Evolutionary conservation across 768 basidiomycete genomes (phyloP), one percentile per base, ranked within the genome.

Genomic region (Tricholoma sp.): DNA sequence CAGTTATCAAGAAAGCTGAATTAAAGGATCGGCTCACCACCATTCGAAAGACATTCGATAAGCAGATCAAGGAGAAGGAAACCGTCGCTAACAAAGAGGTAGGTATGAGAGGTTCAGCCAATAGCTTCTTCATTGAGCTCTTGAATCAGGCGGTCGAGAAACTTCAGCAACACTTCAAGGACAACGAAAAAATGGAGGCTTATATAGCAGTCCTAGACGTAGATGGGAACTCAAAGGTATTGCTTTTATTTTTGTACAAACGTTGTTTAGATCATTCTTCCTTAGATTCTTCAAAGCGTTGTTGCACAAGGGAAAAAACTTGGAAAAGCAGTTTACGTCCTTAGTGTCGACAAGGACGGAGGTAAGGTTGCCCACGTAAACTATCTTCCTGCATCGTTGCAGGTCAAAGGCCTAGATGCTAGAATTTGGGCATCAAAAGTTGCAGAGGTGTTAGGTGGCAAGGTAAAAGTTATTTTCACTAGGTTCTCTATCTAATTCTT

Each of bases 311-410:
- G 83, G n/a, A 92, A 85, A 73, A 86, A 89, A 64, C 77, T 94
- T 2, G 76, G 75, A 34, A 98, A 95, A 72, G 82, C 90, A 3
- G 79, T 91, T 17, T 98, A 98, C 70, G 82, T 98, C 13, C 89
- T 98, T 76, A 92, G 88, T 64, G 74, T 82, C 15, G 92, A 97
- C 62, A 54, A 64, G 1, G 82, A 83, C 54, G 78, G 76, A 42
- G 80, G 78, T 56, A 96, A 89, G 69, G 85, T 98, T 58, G 85
- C 87, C 11, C 95, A 98, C 67, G 86, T 86, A 56, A 98, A 98
- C 72, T 86, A 80, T 62, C 79, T 98, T 44, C 77, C 86, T 11
- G 76, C 79, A 2, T 67, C 71, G 1, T 59, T 80, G 51, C 89
- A 88, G 67, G 74, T 74, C 31, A 80, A 82, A 59, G 85, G 86